A percentile compares a stretch with the other conserved stretches of the same genome.
Evolutionary conservation across 495 filamentous ascomycete species (phyloP).

Genomic region (Usnea hakonensis): DNA sequence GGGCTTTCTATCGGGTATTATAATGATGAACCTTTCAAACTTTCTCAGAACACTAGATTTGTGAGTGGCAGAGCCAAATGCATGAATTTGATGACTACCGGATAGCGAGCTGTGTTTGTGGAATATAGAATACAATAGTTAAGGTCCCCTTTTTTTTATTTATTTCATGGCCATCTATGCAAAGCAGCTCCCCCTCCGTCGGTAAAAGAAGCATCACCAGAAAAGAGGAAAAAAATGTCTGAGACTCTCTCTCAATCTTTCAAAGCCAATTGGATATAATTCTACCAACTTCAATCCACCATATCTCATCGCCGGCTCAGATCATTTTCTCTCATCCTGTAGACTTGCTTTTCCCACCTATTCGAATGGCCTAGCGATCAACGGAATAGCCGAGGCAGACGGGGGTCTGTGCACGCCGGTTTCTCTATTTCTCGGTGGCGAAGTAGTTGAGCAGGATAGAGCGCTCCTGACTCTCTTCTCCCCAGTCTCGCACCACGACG

Average conservation of each 20-base stretch:
- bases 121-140: background rate
- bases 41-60: background rate
- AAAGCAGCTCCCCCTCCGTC: background rate
- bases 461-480: constrained; percentile 97
- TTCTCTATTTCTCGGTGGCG: constrained; percentile 69
- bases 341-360: background rate
- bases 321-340: too few species aligned
- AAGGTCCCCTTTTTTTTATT: background rate
- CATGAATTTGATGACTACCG: background rate
- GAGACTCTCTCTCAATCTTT: background rate
- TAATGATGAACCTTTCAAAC: background rate
- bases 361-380: background rate
- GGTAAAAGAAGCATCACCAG: background rate
- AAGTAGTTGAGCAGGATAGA: constrained; percentile 99
- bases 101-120: background rate
- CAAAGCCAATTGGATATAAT: too few species aligned
- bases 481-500: constrained; percentile 98
- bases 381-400: background rate
- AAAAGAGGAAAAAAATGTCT: background rate
- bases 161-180: background rate
- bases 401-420: background rate
- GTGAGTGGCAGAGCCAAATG: background rate
- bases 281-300: too few species aligned
- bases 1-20: too few species aligned
- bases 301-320: too few species aligned